Evolutionary conservation across 164 flowering plant species (phyloP).

Genomic region (Annona cherimola): DNA sequence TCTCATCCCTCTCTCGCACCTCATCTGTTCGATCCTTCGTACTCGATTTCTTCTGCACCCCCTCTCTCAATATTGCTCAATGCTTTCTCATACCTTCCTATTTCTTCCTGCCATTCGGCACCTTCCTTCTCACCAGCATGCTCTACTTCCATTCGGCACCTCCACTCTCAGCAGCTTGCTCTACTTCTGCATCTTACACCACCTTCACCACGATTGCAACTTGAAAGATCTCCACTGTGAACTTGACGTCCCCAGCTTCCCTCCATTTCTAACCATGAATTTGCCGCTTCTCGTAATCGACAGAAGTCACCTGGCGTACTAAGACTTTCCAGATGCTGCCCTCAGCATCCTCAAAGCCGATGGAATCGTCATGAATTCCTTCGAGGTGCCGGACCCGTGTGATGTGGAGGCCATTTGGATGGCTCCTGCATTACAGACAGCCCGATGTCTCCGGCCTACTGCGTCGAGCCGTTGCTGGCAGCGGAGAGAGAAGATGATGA

Average conservation of each 20-base stretch:
- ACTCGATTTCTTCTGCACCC: constrained; percentile 36
- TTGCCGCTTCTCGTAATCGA: constrained; percentile 25
- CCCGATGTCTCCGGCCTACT: constrained; percentile 10
- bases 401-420: constrained; percentile 17
- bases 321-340: constrained; percentile 7
- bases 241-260: constrained; percentile 39
- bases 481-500: constrained; percentile 2
- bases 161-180: no score
- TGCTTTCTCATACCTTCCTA: constrained; percentile 17
- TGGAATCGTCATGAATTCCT: constrained; percentile 31
- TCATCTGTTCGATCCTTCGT: constrained; percentile 18
- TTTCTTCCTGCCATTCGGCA: no score
- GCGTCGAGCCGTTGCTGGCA: constrained; percentile 27
- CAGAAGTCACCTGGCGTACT: constrained; percentile 20
- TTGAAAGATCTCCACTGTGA: constrained; percentile 22
- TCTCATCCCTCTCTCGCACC: no score
- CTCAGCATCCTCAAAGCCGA: constrained; percentile 8
- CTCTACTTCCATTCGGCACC: no score
- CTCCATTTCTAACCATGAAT: constrained; percentile 22
- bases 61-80: constrained; percentile 13
- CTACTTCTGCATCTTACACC: constrained; percentile 14
- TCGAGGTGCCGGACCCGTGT: constrained; percentile 19
- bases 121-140: no score
- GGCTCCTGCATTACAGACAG: constrained; percentile 9
- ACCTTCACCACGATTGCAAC: neutral